Conservation (phyloP, 78 protist species). For the Capsaspora owczarzaki region DNA sequence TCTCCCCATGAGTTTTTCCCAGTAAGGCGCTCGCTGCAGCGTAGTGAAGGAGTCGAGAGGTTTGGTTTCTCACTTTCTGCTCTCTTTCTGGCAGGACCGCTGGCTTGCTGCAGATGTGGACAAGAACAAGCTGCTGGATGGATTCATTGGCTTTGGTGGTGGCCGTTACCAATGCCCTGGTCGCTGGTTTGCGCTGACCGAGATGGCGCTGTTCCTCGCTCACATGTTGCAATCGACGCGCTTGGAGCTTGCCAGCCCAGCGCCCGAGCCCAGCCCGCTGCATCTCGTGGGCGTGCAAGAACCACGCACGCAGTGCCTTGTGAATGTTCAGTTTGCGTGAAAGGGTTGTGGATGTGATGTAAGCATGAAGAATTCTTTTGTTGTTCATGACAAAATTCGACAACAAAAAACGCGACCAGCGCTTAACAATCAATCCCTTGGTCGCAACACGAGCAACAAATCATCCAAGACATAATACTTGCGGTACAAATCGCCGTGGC, state of each 20-base stretch:
- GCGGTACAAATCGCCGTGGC: no score
- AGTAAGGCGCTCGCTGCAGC: no score
- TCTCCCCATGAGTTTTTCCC: neutral
- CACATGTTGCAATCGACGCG: neutral
- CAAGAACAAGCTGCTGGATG: constrained; percentile 5
- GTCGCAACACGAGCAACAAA: no score
- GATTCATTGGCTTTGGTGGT: constrained; percentile 16
- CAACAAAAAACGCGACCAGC: no score
- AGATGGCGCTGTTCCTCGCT: neutral
- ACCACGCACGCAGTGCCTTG: no score
- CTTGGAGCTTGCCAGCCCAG: neutral
- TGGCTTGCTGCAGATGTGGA: neutral
- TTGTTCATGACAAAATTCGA: no score
- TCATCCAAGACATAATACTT: no score
- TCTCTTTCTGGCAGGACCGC: constrained; percentile 14
- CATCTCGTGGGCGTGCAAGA: constrained; percentile 20
- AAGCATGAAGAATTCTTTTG: no score
- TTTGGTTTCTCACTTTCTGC: neutral
- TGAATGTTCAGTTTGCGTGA: no score
- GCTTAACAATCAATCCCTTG: no score
- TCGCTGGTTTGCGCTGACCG: constrained; percentile 6
- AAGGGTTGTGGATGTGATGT: no score
- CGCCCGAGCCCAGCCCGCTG: constrained; percentile 1
- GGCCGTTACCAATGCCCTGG: constrained; percentile 17
- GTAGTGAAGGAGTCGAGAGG: no score